Evolutionary conservation across 192 early-diverging fungal species (phyloP).

Genomic region (Phlyctochytrium arcticum): DNA sequence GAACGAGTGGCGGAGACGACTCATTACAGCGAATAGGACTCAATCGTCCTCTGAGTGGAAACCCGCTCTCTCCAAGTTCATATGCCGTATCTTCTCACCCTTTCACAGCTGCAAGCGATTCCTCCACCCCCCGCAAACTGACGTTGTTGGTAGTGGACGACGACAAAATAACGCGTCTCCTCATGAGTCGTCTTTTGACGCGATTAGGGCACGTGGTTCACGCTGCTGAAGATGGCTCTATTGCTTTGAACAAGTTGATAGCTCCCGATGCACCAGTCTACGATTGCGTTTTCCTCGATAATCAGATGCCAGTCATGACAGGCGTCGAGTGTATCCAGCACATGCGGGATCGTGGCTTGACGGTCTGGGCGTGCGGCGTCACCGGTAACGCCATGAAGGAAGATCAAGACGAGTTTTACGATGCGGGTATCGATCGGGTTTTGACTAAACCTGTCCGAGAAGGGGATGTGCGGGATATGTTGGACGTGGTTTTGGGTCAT

Average conservation of each 20-base stretch:
- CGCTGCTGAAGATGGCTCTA: conserved; percentile 18
- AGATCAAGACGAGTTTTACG: conserved; percentile 24
- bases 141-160: conserved; percentile 15
- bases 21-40: no score
- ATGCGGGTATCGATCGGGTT: conserved; percentile 23
- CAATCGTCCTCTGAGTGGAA: no score
- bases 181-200: conserved; percentile 10
- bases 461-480: conserved; percentile 11
- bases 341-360: background rate
- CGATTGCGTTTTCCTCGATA: conserved; percentile 19
- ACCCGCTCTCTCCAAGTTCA: no score
- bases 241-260: conserved; percentile 8
- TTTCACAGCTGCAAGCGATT: no score
- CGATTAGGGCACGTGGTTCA: conserved; percentile 14
- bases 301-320: conserved; percentile 25
- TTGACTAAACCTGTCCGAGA: conserved; percentile 22
- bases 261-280: background rate
- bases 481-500: conserved; percentile 1
- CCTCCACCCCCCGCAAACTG: no score
- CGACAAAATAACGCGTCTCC: conserved; percentile 24
- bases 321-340: conserved; percentile 20
- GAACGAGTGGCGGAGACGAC: no score
- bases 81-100: no score
- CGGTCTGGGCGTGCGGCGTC: conserved; percentile 20
- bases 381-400: conserved; percentile 21